These are phyloP conservation scores for Cymbomonas tetramitiformis DNA, from an alignment of 139 green algal species.

Conservation along the genomic window DNA sequence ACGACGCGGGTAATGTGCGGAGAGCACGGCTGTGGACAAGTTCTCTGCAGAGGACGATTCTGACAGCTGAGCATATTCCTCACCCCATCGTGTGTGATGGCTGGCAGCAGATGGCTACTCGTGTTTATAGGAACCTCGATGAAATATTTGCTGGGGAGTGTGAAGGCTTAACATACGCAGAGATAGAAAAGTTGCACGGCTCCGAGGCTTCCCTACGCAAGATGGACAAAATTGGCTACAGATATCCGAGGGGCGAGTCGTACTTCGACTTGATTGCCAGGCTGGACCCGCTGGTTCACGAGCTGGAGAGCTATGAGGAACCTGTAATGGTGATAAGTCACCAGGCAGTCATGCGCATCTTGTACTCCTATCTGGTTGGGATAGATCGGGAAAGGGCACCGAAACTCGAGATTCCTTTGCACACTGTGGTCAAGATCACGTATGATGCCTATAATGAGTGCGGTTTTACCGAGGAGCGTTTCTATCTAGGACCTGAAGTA, in stretches of 20 bases:
- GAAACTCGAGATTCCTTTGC: not conserved
- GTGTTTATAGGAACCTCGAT: conserved; percentile 24
- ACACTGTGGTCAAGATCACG: no score
- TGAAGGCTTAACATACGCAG: conserved; percentile 35
- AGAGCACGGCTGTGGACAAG: conserved; percentile 71
- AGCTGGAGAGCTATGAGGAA: conserved; percentile 25
- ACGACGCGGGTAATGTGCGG: no score
- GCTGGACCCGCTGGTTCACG: conserved; percentile 10
- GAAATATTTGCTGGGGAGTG: conserved; percentile 36
- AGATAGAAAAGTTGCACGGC: conserved; percentile 26
- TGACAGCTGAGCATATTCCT: conserved; percentile 32
- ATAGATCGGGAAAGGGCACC: conserved; percentile 17
- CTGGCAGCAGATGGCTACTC: conserved; percentile 17
- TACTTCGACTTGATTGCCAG: conserved; percentile 36
- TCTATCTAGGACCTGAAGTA: no score
- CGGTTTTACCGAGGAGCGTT: no score
- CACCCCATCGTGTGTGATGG: not conserved
- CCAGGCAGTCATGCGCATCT: conserved; percentile 28
- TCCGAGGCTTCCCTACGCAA: conserved; percentile 20
- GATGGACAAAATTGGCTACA: conserved; percentile 26
- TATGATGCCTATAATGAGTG: no score
- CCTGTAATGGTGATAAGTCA: conserved; percentile 32
- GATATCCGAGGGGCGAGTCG: conserved; percentile 36
- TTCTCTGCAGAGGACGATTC: conserved; percentile 75
- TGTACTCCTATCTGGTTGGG: conserved; percentile 38